Evolutionary conservation across 768 basidiomycete genomes (phyloP).

Genomic region (Heimioporus sp.): DNA sequence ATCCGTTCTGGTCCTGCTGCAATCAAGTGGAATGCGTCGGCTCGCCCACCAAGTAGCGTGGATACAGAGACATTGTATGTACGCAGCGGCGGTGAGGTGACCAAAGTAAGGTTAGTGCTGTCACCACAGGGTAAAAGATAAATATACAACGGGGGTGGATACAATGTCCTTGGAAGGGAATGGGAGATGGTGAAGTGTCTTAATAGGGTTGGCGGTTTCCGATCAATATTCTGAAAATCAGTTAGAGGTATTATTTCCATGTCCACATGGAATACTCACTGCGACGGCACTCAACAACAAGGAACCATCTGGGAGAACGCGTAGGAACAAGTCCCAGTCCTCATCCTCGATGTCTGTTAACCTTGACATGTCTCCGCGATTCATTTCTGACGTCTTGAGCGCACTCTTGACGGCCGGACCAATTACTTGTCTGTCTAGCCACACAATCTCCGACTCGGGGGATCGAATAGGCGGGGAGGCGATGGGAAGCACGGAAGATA

Average conservation of each 20-base stretch:
- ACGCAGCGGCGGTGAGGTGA: slow-evolving; percentile 65
- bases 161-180: slow-evolving; percentile 48
- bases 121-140: slow-evolving; percentile 51
- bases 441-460: slow-evolving; percentile 55
- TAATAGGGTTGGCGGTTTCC: slow-evolving; percentile 81
- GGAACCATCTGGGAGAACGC: slow-evolving; percentile 72
- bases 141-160: slow-evolving; percentile 48
- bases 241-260: slow-evolving; percentile 2
- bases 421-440: slow-evolving; percentile 65
- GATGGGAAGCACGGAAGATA: slow-evolving; percentile 48
- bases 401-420: slow-evolving; percentile 44
- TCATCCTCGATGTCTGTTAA: slow-evolving; percentile 66
- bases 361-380: slow-evolving; percentile 31
- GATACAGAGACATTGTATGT: slow-evolving; percentile 57
- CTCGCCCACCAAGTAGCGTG: slow-evolving; percentile 58
- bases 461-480: slow-evolving; percentile 25
- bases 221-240: slow-evolving; percentile 73
- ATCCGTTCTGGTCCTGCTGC: slow-evolving; percentile 40
- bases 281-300: slow-evolving; percentile 69
- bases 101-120: slow-evolving; percentile 47
- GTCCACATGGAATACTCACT: slow-evolving; percentile 41
- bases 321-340: slow-evolving; percentile 77
- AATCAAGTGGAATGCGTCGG: slow-evolving; percentile 49
- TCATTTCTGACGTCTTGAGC: slow-evolving; percentile 33
- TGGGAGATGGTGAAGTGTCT: slow-evolving; percentile 74